These are phyloP conservation scores for Nissolia schottii DNA, from an alignment of 306 rosid species.

Conservation along the genomic window DNA sequence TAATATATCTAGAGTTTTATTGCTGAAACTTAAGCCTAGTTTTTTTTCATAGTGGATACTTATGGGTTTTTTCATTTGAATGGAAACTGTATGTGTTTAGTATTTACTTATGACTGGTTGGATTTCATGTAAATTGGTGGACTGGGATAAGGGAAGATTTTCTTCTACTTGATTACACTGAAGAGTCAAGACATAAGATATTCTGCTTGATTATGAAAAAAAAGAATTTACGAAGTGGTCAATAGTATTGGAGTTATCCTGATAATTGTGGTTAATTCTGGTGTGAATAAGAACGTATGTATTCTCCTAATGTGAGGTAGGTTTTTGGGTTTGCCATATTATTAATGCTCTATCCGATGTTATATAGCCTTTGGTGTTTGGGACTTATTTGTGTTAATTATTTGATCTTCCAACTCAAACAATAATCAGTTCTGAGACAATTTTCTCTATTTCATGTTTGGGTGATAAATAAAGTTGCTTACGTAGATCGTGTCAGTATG, in stretches of 20 bases:
- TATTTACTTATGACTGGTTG: not conserved
- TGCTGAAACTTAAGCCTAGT: constrained; percentile 10
- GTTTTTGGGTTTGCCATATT: not conserved
- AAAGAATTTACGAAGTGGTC: not conserved
- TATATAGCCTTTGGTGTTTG: not conserved
- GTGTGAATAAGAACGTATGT: not conserved
- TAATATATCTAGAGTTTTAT: too few species aligned
- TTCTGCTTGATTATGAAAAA: not conserved
- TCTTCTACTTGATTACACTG: not conserved
- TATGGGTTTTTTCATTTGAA: not conserved
- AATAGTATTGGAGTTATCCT: not conserved
- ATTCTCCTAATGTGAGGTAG: not conserved
- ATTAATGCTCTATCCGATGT: not conserved
- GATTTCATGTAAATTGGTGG: not conserved
- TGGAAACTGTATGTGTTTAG: not conserved
- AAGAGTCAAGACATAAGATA: not conserved
- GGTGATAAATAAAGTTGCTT: too few species aligned
- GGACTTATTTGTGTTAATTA: not conserved
- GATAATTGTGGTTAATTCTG: not conserved
- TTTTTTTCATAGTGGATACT: constrained; percentile 9
- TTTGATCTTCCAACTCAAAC: not conserved
- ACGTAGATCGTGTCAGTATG: constrained; percentile 77
- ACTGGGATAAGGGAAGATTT: not conserved
- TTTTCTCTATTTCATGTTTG: not conserved
- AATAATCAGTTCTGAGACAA: not conserved